Conservation (phyloP, 768 basidiomycete species). For the Dacryopinax spathularia region DNA sequence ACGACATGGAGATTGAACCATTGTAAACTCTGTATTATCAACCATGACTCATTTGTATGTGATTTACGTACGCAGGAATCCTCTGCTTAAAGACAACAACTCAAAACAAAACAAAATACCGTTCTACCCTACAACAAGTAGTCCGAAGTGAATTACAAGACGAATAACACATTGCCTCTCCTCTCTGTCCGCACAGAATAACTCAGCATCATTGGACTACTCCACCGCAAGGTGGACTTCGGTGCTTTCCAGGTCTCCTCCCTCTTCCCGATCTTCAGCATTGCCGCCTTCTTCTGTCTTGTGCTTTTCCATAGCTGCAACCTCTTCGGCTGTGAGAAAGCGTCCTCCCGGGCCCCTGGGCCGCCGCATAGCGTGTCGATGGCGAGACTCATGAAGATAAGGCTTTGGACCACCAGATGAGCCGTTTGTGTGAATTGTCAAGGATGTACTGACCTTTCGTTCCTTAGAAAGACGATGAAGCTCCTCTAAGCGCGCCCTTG, state of each 20-base stretch:
- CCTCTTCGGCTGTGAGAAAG: conserved; percentile 93
- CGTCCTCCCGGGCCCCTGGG: conserved; percentile 94
- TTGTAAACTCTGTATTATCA: conserved; percentile 14
- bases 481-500: conserved; percentile 83
- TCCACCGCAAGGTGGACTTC: not conserved
- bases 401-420: conserved; percentile 39
- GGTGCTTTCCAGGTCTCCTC: not conserved
- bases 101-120: conserved; percentile 17
- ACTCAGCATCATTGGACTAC: not conserved
- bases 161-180: conserved; percentile 33
- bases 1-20: conserved; percentile 44
- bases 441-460: conserved; percentile 52
- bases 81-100: not conserved
- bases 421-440: not conserved
- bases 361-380: conserved; percentile 94
- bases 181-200: conserved; percentile 23
- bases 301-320: conserved; percentile 34
- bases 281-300: conserved; percentile 1
- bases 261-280: not conserved
- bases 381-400: conserved; percentile 94
- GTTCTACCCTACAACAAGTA: conserved; percentile 6
- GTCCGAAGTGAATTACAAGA: conserved; percentile 21
- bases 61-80: not conserved
- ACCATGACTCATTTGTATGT: conserved; percentile 6
- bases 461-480: conserved; percentile 83